Evolutionary conservation across 2,329 filamentous ascomycete species (phyloP), one percentile per base, ranked within the genome.

Genomic region (Dothidotthia symphoricarpi): DNA sequence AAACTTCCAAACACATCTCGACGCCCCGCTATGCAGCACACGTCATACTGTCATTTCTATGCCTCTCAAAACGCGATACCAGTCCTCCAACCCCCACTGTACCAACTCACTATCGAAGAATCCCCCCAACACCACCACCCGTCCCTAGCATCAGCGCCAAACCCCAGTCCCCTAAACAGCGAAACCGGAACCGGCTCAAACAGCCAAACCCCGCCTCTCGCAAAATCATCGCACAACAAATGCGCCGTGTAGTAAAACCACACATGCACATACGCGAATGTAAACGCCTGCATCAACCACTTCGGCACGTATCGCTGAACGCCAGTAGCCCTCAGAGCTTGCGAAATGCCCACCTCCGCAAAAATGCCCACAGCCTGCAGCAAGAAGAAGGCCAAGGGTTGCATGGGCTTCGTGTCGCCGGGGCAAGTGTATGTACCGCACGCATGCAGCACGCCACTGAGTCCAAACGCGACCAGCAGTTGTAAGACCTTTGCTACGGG

Each of bases 181-280:
- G 87, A 94, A 7, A 91, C 49, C 0, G 89, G 88, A n/a, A 95
- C 68, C 0, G 88, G 88, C 64, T 96, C 88, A 45, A 81, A 81
- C 11, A 94, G 66, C 86, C 86, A 95, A 0, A 95, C 57, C 0
- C 87, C 88, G 1, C 81, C 77, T 9, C 76, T 73, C 0, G 83
- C 77, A 60, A 95, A 82, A 56, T 96, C 90, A 58, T 95, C 81
- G 9, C 81, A 72, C n/a, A 95, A 73, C 24, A 82, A 63, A 27
- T 73, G 73, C 1, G 77, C 77, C 0, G 86, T 91, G 12, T 72
- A 62, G 37, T 81, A 78, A 43, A 94, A 69, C 87, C 88, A 96
- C 0, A 62, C 52, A 4, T 81, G 47, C 1, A 81, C 76, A 49
- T 83, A 85, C 0, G 73, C 15, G 1, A 86, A 63, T 51, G 93